These are phyloP conservation scores for Eremochloa ophiuroides DNA, from an alignment of 176 grass and related monocot species.

Conservation along the genomic window DNA sequence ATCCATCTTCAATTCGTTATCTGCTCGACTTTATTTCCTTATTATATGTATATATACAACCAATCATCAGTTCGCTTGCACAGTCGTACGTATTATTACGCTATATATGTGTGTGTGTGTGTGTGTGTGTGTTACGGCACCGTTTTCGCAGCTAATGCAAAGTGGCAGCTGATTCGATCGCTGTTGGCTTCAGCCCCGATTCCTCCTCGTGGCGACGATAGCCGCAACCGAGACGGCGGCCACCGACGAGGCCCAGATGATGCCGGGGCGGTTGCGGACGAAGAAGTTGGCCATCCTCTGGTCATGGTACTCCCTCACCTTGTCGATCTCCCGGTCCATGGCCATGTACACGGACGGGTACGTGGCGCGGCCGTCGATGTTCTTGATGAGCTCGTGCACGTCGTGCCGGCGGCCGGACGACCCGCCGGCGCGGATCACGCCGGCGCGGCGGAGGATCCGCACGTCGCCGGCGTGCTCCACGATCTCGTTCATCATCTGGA, in stretches of 20 bases:
- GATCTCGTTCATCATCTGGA: constrained; percentile 63
- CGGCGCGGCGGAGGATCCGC: constrained; percentile 27
- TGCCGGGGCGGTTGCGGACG: constrained; percentile 37
- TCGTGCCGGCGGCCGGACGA: constrained; percentile 16
- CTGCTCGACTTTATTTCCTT: background rate
- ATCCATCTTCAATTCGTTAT: too few species aligned
- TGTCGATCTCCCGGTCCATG: constrained; percentile 40
- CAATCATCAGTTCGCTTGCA: too few species aligned
- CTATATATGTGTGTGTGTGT: too few species aligned
- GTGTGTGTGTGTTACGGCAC: too few species aligned
- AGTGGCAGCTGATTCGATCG: background rate
- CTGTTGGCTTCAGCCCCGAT: background rate
- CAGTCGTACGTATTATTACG: too few species aligned
- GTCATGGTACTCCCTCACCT: constrained; percentile 26
- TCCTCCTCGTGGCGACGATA: constrained; percentile 30
- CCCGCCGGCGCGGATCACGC: constrained; percentile 26
- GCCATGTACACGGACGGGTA: constrained; percentile 54
- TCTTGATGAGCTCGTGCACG: constrained; percentile 37
- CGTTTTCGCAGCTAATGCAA: background rate
- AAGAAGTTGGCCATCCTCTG: constrained; percentile 48
- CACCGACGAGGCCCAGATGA: constrained; percentile 43
- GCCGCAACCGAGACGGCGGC: constrained; percentile 35
- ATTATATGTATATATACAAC: too few species aligned
- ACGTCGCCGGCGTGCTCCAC: constrained; percentile 36
- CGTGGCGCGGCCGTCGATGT: constrained; percentile 33